A percentile compares a stretch with the other conserved stretches of the same genome.
Evolutionary conservation across 1,139 yeast species (phyloP).

Genomic region (Candida tetrigidarum): DNA sequence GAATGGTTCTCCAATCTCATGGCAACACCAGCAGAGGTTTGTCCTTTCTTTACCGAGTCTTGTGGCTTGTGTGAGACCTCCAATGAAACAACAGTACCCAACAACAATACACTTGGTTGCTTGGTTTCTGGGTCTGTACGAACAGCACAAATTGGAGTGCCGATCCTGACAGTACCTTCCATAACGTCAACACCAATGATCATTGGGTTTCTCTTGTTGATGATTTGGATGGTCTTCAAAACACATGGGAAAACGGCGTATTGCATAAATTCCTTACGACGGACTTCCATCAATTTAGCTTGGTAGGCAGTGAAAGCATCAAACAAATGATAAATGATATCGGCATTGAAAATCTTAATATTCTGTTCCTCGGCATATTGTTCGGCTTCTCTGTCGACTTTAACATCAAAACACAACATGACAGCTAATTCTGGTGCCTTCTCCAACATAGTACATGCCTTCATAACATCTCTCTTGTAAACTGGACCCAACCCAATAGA

Average conservation of each 20-base stretch:
- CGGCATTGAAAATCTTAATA: slow-evolving; percentile 91
- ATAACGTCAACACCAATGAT: slow-evolving; percentile 97
- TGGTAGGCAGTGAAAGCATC: slow-evolving; percentile 96
- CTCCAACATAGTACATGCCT: slow-evolving; percentile 95
- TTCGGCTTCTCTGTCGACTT: slow-evolving; percentile 96
- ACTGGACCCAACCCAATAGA: slow-evolving; percentile 98
- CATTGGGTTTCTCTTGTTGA: slow-evolving; percentile 99
- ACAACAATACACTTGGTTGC: slow-evolving; percentile 67
- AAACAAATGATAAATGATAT: slow-evolving; percentile 93
- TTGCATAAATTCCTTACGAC: slow-evolving; percentile 87
- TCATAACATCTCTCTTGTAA: slow-evolving; percentile 96
- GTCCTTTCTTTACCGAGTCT: slow-evolving; percentile 87
- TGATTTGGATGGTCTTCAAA: slow-evolving; percentile 90
- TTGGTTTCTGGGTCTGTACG: slow-evolving; percentile 86
- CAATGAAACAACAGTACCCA: slow-evolving; percentile 86
- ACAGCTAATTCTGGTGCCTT: slow-evolving; percentile 95
- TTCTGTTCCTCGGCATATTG: slow-evolving; percentile 95
- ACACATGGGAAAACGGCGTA: slow-evolving; percentile 96
- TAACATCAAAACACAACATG: slow-evolving; percentile 98
- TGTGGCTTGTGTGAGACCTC: slow-evolving; percentile 93
- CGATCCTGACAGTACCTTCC: slow-evolving; percentile 88
- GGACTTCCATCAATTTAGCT: slow-evolving; percentile 80
- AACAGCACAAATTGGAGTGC: slow-evolving; percentile 96
- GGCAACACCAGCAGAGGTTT: slow-evolving; percentile 97
- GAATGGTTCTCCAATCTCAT: slow-evolving; percentile 95